Evolutionary conservation across 2,329 filamentous ascomycete genomes (phyloP).

Genomic region (Fusarium sp.): DNA sequence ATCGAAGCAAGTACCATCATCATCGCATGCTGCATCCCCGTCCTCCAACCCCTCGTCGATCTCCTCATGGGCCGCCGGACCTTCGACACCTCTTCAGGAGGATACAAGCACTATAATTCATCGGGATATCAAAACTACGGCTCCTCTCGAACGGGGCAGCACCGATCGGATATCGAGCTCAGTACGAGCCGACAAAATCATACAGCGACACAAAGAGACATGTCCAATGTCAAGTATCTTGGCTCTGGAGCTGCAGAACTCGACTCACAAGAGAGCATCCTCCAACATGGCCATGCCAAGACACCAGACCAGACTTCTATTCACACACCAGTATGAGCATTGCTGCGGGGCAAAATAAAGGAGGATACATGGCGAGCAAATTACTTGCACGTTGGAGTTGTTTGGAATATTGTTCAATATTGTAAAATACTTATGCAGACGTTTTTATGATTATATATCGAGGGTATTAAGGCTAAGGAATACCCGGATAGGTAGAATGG

Average conservation of each 20-base stretch:
- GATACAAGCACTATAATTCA: constrained; percentile 28
- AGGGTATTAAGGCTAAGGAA: neutral
- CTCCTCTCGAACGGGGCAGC: constrained; percentile 12
- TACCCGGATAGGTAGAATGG: neutral
- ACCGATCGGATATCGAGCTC: constrained; percentile 22
- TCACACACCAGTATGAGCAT: neutral
- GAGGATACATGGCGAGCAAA: too few relatives aligned
- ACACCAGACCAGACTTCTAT: neutral
- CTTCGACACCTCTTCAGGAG: constrained; percentile 24
- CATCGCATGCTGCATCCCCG: constrained; percentile 51
- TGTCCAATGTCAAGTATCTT: constrained; percentile 8
- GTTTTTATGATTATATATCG: neutral
- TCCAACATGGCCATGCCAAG: constrained; percentile 6
- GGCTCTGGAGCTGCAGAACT: constrained; percentile 18
- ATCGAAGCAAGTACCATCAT: constrained; percentile 51
- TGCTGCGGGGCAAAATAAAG: neutral
- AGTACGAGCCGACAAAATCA: neutral
- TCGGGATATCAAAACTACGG: constrained; percentile 22
- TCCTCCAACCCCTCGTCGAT: constrained; percentile 49
- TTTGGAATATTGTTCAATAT: neutral
- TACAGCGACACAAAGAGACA: neutral
- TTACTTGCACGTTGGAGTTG: neutral
- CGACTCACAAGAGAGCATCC: constrained; percentile 25
- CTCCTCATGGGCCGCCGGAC: constrained; percentile 35
- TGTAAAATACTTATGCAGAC: neutral